Percentiles rank a stretch among this genome's conserved stretches.
Conservation (phyloP, 225 moss, liverwort and hornwort species). For the Anthoceros angustus region DNA sequence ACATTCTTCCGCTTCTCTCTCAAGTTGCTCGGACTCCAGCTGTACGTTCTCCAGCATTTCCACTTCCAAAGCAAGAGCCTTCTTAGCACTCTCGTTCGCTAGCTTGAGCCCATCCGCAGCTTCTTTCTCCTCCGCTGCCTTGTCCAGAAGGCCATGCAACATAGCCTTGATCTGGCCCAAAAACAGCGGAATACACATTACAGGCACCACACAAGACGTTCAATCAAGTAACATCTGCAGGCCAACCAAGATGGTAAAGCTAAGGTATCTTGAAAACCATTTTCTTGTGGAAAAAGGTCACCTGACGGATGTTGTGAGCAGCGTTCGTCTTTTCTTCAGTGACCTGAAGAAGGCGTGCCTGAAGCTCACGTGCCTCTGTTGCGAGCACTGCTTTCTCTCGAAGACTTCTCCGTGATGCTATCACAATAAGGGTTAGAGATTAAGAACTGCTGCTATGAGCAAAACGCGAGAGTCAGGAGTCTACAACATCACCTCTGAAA, state of each 20-base stretch:
- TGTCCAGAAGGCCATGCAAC: constrained; percentile 63
- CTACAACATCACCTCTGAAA: no score
- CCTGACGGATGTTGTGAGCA: constrained; percentile 52
- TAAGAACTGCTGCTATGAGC: background rate
- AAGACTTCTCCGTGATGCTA: constrained; percentile 89
- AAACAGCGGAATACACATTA: constrained; percentile 5
- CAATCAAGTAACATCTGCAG: background rate
- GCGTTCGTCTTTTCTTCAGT: constrained; percentile 60
- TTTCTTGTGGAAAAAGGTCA: constrained; percentile 8
- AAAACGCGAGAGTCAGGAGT: no score
- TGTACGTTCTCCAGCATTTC: constrained; percentile 56
- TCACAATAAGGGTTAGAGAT: background rate
- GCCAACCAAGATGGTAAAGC: background rate
- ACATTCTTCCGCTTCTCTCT: constrained; percentile 73
- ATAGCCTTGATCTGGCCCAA: constrained; percentile 53
- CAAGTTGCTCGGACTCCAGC: constrained; percentile 74
- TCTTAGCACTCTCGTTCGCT: constrained; percentile 42
- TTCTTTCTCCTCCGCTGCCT: constrained; percentile 50
- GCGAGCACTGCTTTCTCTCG: constrained; percentile 90
- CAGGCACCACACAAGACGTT: background rate
- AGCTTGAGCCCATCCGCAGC: constrained; percentile 42
- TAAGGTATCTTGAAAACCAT: background rate
- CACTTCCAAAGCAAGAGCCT: constrained; percentile 44
- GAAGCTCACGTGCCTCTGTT: constrained; percentile 81
- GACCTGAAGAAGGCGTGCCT: constrained; percentile 47